Percentiles rank a stretch among this genome's conserved stretches.
Conservation (phyloP, 2,329 filamentous ascomycete species). For the Gremmenia infestans region DNA sequence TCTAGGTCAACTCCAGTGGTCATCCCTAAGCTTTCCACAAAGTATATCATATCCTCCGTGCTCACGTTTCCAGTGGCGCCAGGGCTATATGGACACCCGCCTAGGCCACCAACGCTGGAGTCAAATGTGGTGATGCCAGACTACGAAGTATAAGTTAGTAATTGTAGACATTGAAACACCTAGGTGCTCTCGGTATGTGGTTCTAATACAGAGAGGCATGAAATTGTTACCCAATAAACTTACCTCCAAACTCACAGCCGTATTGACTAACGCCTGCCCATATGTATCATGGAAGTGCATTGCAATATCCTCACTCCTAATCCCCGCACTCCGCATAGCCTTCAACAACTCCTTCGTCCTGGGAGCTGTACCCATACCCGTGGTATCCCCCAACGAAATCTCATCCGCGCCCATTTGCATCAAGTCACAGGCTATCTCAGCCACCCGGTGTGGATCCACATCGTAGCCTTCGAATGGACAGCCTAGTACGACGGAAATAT, state of each 20-base stretch:
- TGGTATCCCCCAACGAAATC: conserved; percentile 85
- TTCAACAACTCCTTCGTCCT: conserved; percentile 60
- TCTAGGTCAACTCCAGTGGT: conserved; percentile 68
- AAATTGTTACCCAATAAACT: too few relatives aligned
- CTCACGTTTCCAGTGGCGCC: conserved; percentile 84
- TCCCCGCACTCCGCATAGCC: conserved; percentile 60
- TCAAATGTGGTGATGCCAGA: conserved; percentile 72
- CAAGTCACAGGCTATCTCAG: conserved; percentile 62
- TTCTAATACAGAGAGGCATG: too few relatives aligned
- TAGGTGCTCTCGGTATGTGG: too few relatives aligned
- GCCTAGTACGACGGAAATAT: conserved; percentile 75
- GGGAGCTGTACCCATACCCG: conserved; percentile 81
- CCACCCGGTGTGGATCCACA: conserved; percentile 58
- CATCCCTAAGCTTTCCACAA: conserved; percentile 68
- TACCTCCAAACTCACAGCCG: conserved; percentile 69
- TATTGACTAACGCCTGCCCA: conserved; percentile 79
- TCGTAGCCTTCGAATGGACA: conserved; percentile 71
- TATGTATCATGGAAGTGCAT: conserved; percentile 91
- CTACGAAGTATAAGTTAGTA: too few relatives aligned
- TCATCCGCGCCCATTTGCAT: conserved; percentile 87
- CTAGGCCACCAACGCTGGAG: conserved; percentile 71
- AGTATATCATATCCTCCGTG: conserved; percentile 79
- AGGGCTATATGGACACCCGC: conserved; percentile 80
- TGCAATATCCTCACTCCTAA: conserved; percentile 66
- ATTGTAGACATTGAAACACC: too few relatives aligned